Percentiles rank a stretch among this genome's conserved stretches.
Conservation (phyloP, 192 early-diverging fungal genomes). For the Podila horticola region DNA sequence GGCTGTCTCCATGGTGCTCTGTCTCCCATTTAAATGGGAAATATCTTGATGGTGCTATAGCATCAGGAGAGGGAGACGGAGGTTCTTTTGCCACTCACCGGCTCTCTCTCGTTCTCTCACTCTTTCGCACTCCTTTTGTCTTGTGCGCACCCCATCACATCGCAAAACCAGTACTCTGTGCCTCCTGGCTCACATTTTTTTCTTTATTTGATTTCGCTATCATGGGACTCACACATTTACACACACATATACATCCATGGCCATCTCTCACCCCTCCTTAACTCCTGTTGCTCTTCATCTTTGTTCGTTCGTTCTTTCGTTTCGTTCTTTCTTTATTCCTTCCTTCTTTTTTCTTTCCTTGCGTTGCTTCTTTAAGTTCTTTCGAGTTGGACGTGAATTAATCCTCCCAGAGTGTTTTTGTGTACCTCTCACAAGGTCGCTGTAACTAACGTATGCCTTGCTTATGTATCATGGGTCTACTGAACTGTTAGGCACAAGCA, state of each 20-base stretch:
- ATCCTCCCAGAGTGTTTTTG: background rate
- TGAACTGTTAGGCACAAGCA: conserved; percentile 52
- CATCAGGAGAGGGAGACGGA: background rate
- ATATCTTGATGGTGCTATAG: background rate
- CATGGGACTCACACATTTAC: background rate
- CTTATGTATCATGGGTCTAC: background rate
- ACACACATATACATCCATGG: background rate
- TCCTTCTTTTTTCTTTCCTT: background rate
- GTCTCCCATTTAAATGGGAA: too few species aligned
- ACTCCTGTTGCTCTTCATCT: conserved; percentile 17
- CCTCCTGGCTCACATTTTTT: conserved; percentile 35
- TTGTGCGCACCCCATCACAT: background rate
- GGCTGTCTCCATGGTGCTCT: too few species aligned
- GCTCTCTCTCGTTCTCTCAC: background rate
- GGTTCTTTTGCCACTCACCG: background rate
- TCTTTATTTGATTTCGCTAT: conserved; percentile 1
- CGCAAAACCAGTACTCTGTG: background rate
- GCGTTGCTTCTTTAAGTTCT: background rate
- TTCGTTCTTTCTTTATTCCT: background rate
- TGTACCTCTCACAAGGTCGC: background rate
- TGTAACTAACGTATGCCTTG: background rate
- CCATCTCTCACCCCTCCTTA: conserved; percentile 1
- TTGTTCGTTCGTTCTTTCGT: conserved; percentile 7
- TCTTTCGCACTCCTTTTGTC: conserved; percentile 9
- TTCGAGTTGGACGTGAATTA: too few species aligned